These are phyloP conservation scores for Batrachochytrium dendrobatidis DNA, from an alignment of 371 early-diverging fungal genomes.

Conservation along the genomic window DNA sequence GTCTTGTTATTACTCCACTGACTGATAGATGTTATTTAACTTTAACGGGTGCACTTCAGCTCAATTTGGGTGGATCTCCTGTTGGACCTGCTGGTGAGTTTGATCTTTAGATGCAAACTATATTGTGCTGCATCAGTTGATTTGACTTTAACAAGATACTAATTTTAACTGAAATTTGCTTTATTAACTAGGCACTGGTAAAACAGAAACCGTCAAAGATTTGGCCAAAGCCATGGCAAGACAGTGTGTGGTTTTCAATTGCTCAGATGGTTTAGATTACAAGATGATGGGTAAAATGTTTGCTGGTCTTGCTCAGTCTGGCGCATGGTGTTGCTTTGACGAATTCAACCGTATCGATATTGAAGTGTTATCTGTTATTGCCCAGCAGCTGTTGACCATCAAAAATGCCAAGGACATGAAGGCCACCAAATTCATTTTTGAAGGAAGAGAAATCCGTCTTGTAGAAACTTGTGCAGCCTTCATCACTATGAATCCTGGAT, in stretches of 20 bases:
- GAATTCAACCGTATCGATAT: constrained; percentile 60
- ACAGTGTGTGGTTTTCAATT: constrained; percentile 58
- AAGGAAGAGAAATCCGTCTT: constrained; percentile 49
- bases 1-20: constrained; percentile 49
- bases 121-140: too few species aligned
- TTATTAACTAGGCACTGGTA: constrained; percentile 39
- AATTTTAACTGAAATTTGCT: too few species aligned
- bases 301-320: constrained; percentile 48
- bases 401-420: constrained; percentile 48
- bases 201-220: constrained; percentile 58
- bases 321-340: constrained; percentile 59
- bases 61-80: constrained; percentile 49
- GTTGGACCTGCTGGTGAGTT: constrained; percentile 42
- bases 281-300: constrained; percentile 60
- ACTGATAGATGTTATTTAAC: constrained; percentile 52
- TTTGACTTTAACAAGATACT: too few species aligned
- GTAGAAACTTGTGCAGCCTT: constrained; percentile 53
- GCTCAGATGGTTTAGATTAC: constrained; percentile 53
- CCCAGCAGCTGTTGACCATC: constrained; percentile 53
- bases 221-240: constrained; percentile 48
- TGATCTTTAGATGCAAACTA: too few species aligned
- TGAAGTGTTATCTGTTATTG: constrained; percentile 52
- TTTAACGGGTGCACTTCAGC: constrained; percentile 47
- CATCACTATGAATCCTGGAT: constrained; percentile 58
- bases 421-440: constrained; percentile 46